Evolutionary conservation across 176 grass and related monocot genomes (phyloP), one percentile per base, ranked within the genome.

Genomic region (Guadua angustifolia): DNA sequence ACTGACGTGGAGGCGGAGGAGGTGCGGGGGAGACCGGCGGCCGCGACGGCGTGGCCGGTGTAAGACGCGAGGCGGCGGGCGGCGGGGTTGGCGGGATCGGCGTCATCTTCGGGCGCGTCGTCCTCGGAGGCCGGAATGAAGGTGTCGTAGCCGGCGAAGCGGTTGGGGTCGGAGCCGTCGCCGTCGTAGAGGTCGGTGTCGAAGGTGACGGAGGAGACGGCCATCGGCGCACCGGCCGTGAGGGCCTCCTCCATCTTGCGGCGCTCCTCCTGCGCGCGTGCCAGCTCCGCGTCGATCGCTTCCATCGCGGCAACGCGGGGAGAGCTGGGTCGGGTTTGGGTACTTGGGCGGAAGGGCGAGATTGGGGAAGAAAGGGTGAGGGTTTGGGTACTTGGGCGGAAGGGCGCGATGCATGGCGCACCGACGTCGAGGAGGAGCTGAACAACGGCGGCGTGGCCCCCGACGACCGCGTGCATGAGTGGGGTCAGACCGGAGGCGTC

Each of bases 161-260:
- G 95, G 78, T 99, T 78, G 56, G 89, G 86, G 75, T 92, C 85
- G 32, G 89, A 83, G 6, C 91, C 86, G 8, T 84, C 87, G 6
- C 88, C 93, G 29, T 93, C 93, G 78, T 99, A 99, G 68, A 99
- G 91, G 82, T 99, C 97, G 26, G 84, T 80, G 83, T 99, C 97
- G 87, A 95, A 99, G 65, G 93, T 93, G 66, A 99, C 91, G 39
- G 89, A 88, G 58, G 90, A 88, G 38, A 95, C 85, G 69, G 55
- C 87, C 86, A 89, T 88, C 38, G 69, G 84, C 49, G 73, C 74
- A 11, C 79, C 77, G 5, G 61, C 85, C 5, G 87, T 78, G 2
- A 89, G 81, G 18, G 81, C 79, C 82, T 92, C 93, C 91, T 99
- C 96, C 82, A 99, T 42, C 88, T 94, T 95, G 29, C 86, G 78